These are phyloP conservation scores for Scutellaria baicalensis DNA, from an alignment of 257 asterid species.

Conservation along the genomic window DNA sequence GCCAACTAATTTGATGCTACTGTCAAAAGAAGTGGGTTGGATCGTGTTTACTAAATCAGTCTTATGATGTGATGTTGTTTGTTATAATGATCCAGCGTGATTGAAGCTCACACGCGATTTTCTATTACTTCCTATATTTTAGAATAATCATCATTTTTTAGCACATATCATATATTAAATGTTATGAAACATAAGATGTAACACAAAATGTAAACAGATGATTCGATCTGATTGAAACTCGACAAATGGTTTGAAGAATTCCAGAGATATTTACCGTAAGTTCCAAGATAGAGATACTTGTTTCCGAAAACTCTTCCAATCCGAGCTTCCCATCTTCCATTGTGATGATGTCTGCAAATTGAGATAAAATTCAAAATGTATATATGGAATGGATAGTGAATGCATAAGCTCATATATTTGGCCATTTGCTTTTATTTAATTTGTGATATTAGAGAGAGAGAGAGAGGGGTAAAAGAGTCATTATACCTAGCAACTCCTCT, in stretches of 20 bases:
- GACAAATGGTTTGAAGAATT: neutral
- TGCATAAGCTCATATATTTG: no score
- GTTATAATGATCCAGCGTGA: neutral
- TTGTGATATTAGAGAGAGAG: neutral
- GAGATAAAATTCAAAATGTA: neutral
- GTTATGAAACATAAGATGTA: no score
- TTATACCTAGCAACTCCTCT: conserved; percentile 84
- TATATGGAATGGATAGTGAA: neutral
- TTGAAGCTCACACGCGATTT: no score
- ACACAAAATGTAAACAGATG: no score
- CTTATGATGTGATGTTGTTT: no score
- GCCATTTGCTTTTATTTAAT: no score
- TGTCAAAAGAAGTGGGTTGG: neutral
- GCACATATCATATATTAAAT: no score
- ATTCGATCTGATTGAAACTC: no score
- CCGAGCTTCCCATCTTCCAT: conserved; percentile 95
- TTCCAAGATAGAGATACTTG: conserved; percentile 77
- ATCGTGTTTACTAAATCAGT: neutral
- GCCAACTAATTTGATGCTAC: conserved; percentile 21
- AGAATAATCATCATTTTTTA: no score
- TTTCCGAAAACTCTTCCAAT: conserved; percentile 83
- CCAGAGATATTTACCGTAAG: conserved; percentile 49
- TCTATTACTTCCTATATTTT: no score
- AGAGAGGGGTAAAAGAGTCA: neutral
- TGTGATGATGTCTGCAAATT: conserved; percentile 64